Evolutionary conservation across 257 asterid species (phyloP), one percentile per base, ranked within the genome.

Genomic region (Gardenia jasminoides): DNA sequence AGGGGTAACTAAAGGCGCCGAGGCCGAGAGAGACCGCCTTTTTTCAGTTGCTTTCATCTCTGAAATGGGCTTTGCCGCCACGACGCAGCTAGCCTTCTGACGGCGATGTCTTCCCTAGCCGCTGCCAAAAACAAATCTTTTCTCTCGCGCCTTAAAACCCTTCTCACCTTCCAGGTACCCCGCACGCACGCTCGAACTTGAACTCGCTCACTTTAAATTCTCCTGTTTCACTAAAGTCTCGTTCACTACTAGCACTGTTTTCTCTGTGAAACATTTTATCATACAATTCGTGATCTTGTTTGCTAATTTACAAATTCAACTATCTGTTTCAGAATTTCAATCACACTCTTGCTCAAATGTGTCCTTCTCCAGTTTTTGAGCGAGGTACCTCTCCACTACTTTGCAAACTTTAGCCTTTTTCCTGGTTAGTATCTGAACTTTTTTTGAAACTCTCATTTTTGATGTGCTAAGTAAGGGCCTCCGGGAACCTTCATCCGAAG

Each of bases 161-260:
- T 85, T 75, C 64, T 88, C 67, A 67, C 76, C 28, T 71, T 82
- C 84, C 86, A 88, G 97, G 96, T 92, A 74, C 46, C 50, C 12
- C n/a, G 9, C 6, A 12, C n/a, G 9, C 6, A 12, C 7, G 1
- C 39, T 0, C 41, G 41, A 22, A 50, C 9, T 65, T 28, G 11
- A n/a, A 24, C 30, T 36, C 41, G 47, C 54, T 41, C 44, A 2
- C 9, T 17, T 52, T n/a, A 10, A 2, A 36, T 39, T 16, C 19
- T 24, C n/a, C 13, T 58, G n/a, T 33, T 73, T 71, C 24, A 31
- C 52, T 7, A 26, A 30, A 33, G 17, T 26, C n/a, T 33, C n/a
- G 12, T 26, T 61, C 28, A 7, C 22, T 6, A 56, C 6, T 56
- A n/a, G 24, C 33, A 41, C 10, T 48, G 26, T 41, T 0, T 66